These are phyloP conservation scores for Spencermartinsiella ligniputridi DNA, from an alignment of 1,139 yeast genomes.

Conservation along the genomic window DNA sequence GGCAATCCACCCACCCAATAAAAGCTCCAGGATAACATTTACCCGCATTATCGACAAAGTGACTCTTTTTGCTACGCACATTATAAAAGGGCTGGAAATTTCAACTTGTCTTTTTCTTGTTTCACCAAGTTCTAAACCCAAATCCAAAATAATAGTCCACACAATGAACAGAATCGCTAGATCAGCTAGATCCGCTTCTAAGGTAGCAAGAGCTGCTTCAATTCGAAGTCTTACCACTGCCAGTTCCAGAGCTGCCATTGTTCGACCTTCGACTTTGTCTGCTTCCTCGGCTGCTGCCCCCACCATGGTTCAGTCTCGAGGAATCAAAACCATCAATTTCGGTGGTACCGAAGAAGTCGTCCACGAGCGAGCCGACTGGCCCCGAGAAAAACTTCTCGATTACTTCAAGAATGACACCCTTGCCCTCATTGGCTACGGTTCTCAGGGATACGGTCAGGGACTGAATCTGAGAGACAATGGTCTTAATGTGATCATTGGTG, in stretches of 20 bases:
- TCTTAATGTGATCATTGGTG: slow-evolving; percentile 95
- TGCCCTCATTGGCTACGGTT: slow-evolving; percentile 98
- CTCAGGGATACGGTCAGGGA: slow-evolving; percentile 99
- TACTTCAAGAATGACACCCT: slow-evolving; percentile 97
- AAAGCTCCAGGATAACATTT: not conserved
- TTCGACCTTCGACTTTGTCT: slow-evolving; percentile 21
- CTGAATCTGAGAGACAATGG: slow-evolving; percentile 99
- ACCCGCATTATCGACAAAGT: slow-evolving; percentile 1
- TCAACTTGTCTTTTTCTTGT: slow-evolving; percentile 3
- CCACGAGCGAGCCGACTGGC: slow-evolving; percentile 99
- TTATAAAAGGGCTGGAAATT: not conserved
- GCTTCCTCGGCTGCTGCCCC: slow-evolving; percentile 25
- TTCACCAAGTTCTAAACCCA: no score
- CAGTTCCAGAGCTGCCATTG: slow-evolving; percentile 17
- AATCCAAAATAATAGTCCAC: no score
- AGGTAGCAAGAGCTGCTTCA: slow-evolving; percentile 19
- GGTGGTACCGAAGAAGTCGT: slow-evolving; percentile 95
- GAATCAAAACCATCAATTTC: slow-evolving; percentile 93
- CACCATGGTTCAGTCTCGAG: slow-evolving; percentile 40
- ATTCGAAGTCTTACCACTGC: slow-evolving; percentile 10
- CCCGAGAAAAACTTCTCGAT: slow-evolving; percentile 89
- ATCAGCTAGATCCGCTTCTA: slow-evolving; percentile 20
- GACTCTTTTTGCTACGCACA: not conserved
- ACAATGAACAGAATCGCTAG: not conserved
- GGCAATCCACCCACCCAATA: slow-evolving; percentile 1